Evolutionary conservation across 306 rosid genomes (phyloP).

Genomic region (Cercis canadensis): DNA sequence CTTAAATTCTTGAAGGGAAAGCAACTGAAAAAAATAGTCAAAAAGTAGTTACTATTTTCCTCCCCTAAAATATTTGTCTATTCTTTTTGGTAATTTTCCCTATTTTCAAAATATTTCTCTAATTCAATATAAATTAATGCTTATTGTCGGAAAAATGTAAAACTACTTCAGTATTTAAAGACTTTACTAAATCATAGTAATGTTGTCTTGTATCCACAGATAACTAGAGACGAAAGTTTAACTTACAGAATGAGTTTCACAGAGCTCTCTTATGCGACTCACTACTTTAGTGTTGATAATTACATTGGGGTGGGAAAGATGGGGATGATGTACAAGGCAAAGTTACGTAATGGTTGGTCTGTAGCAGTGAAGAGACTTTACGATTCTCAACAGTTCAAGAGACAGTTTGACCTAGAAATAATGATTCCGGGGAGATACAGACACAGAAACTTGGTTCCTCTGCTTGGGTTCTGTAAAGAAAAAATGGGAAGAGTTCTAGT

Average conservation of each 20-base stretch:
- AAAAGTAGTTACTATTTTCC: no score
- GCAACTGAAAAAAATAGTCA: no score
- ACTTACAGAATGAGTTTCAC: slow-evolving; percentile 24
- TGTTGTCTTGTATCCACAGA: slow-evolving; percentile 4
- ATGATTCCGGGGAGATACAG: slow-evolving; percentile 27
- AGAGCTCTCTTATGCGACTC: slow-evolving; percentile 39
- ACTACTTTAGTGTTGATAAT: slow-evolving; percentile 35
- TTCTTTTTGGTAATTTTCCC: no score
- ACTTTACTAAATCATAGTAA: no score
- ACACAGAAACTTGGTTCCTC: slow-evolving; percentile 40
- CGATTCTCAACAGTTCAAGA: neutral
- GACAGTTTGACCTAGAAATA: slow-evolving; percentile 32
- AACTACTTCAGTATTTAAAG: no score
- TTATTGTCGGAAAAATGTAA: no score
- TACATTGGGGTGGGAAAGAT: slow-evolving; percentile 45
- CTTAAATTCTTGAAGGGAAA: no score
- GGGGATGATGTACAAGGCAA: slow-evolving; percentile 46
- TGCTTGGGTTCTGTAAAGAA: slow-evolving; percentile 41
- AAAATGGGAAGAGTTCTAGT: slow-evolving; percentile 31
- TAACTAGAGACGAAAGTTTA: slow-evolving; percentile 25
- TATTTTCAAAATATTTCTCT: no score
- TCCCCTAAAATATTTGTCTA: no score
- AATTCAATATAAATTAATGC: no score
- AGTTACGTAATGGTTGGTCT: slow-evolving; percentile 17
- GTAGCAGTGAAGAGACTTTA: slow-evolving; percentile 44